Conservation (phyloP, 257 asterid species). For the Solanum ossicruentum region DNA sequence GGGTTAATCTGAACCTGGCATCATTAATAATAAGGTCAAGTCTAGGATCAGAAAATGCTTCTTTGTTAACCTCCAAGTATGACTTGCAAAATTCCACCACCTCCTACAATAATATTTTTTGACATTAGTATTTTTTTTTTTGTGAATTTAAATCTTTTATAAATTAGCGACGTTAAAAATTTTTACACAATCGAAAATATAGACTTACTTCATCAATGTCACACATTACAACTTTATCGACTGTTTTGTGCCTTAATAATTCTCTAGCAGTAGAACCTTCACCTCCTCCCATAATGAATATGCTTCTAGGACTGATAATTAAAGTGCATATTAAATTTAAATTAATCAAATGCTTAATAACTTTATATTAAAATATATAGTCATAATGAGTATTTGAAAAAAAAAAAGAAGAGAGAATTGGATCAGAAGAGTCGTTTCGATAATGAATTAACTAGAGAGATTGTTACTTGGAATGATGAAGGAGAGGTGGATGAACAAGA, state of each 20-base stretch:
- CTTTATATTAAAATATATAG: background rate
- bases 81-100: slow-evolving; percentile 88
- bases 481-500: slow-evolving; percentile 80
- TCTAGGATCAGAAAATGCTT: slow-evolving; percentile 68
- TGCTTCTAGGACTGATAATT: slow-evolving; percentile 54
- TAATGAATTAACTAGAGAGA: background rate
- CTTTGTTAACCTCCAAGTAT: slow-evolving; percentile 58
- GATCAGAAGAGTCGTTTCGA: background rate
- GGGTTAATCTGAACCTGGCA: slow-evolving; percentile 42
- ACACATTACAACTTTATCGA: slow-evolving; percentile 85
- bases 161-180: background rate
- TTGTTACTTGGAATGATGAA: slow-evolving; percentile 54
- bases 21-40: slow-evolving; percentile 71
- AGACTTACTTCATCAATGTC: slow-evolving; percentile 79
- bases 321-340: background rate
- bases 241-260: slow-evolving; percentile 60
- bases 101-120: slow-evolving; percentile 35
- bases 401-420: too few species aligned
- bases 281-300: slow-evolving; percentile 97
- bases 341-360: background rate
- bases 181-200: background rate
- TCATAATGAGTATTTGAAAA: background rate
- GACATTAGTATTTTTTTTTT: background rate
- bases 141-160: background rate
- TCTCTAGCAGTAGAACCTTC: slow-evolving; percentile 97